These are phyloP conservation scores for Salmacisia buchloeana DNA, from an alignment of 1,284 basidiomycete genomes.

Conservation along the genomic window DNA sequence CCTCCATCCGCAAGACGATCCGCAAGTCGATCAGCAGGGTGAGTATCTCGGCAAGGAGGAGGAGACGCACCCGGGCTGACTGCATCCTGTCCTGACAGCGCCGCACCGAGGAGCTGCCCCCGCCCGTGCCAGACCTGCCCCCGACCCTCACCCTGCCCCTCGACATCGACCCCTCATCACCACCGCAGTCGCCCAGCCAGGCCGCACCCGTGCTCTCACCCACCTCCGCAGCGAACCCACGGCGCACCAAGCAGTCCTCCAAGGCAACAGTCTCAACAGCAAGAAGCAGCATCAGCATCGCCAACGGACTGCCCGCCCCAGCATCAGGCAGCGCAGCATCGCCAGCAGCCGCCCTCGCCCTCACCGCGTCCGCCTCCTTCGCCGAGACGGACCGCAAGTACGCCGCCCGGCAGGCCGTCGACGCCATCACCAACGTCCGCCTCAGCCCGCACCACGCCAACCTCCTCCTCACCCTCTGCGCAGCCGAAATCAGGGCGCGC, in stretches of 20 bases:
- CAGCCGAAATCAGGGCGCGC: conserved; percentile 23
- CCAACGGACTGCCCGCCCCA: background rate
- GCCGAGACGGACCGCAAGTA: conserved; percentile 3
- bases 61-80: no score
- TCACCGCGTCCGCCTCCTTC: conserved; percentile 7
- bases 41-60: no score
- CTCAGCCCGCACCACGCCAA: conserved; percentile 17
- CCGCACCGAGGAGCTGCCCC: background rate
- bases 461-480: conserved; percentile 25
- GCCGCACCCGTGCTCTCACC: background rate
- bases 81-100: background rate
- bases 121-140: conserved; percentile 6
- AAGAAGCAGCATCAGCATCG: background rate
- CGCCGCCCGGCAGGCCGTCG: conserved; percentile 12
- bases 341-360: background rate
- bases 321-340: background rate
- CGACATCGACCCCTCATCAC: background rate
- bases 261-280: background rate
- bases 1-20: background rate
- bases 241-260: background rate
- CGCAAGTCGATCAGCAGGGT: conserved; percentile 1
- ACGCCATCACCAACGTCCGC: conserved; percentile 24
- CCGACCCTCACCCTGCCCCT: conserved; percentile 7
- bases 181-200: background rate
- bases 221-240: background rate